Evolutionary conservation across 192 early-diverging fungal genomes (phyloP).

Genomic region (Podila verticillata): DNA sequence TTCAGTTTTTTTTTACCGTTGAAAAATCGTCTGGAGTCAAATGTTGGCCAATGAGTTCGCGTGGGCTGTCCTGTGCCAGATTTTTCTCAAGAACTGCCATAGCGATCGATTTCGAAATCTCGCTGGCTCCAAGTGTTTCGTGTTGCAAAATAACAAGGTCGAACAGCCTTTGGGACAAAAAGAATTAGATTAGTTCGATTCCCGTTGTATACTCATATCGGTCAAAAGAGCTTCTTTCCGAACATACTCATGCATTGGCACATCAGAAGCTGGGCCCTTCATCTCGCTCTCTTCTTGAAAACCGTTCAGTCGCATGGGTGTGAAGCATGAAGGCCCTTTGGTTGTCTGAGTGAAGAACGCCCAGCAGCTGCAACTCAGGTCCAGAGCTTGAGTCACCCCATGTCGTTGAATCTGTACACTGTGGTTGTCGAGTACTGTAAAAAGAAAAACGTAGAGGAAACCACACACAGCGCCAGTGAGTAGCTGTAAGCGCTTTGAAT

Average conservation of each 20-base stretch:
- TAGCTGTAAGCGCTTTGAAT: not conserved
- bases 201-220: no score
- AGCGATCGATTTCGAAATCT: conserved; percentile 9
- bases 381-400: conserved; percentile 1
- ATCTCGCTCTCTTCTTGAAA: not conserved
- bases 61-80: not conserved
- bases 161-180: conserved; percentile 9
- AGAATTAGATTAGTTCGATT: not conserved
- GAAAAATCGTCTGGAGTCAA: conserved; percentile 6
- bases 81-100: not conserved
- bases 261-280: not conserved
- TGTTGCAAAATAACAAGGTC: conserved; percentile 36
- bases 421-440: not conserved
- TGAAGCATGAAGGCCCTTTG: not conserved
- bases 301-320: not conserved
- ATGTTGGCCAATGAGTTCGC: not conserved
- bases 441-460: not conserved
- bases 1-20: no score
- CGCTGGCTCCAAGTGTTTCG: conserved; percentile 9
- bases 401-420: conserved; percentile 18
- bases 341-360: conserved; percentile 12
- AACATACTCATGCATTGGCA: conserved; percentile 23
- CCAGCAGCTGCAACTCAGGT: conserved; percentile 35
- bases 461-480: no score
- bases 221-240: no score